Percentiles rank a stretch among this genome's conserved stretches.
Conservation (phyloP, 2,329 filamentous ascomycete species). For the Botrytis galanthina region DNA sequence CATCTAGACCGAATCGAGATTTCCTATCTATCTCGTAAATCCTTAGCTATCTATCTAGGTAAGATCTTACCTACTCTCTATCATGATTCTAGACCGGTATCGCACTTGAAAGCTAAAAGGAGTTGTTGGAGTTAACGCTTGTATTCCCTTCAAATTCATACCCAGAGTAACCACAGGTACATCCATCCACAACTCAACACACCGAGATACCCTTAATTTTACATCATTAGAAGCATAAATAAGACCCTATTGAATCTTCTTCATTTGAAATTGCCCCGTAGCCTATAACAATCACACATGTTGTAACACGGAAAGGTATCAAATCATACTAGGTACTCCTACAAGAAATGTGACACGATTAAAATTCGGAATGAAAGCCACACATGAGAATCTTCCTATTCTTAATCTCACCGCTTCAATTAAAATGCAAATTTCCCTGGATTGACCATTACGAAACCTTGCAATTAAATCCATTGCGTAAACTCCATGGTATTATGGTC, state of each 20-base stretch:
- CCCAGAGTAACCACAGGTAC: background rate
- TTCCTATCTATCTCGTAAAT: background rate
- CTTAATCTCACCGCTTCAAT: slow-evolving; percentile 29
- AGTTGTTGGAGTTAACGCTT: background rate
- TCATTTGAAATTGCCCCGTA: background rate
- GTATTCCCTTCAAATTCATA: background rate
- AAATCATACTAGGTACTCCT: slow-evolving; percentile 11
- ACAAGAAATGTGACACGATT: slow-evolving; percentile 1
- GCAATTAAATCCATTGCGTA: slow-evolving; percentile 17
- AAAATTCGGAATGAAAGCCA: background rate
- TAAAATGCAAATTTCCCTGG: background rate
- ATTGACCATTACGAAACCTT: slow-evolving; percentile 27
- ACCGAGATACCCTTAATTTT: background rate
- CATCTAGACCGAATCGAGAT: background rate
- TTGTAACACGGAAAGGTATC: background rate
- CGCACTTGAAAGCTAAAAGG: background rate
- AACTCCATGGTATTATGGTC: slow-evolving; percentile 36
- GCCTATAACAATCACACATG: slow-evolving; percentile 7
- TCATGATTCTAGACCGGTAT: background rate
- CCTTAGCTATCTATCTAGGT: no score
- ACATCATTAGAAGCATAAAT: background rate
- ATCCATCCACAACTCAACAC: background rate
- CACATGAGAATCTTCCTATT: slow-evolving; percentile 2
- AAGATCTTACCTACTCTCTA: background rate
- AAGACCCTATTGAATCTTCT: background rate